Conservation (phyloP, 169 alveolate genomes). For the Plasmodium adleri region DNA sequence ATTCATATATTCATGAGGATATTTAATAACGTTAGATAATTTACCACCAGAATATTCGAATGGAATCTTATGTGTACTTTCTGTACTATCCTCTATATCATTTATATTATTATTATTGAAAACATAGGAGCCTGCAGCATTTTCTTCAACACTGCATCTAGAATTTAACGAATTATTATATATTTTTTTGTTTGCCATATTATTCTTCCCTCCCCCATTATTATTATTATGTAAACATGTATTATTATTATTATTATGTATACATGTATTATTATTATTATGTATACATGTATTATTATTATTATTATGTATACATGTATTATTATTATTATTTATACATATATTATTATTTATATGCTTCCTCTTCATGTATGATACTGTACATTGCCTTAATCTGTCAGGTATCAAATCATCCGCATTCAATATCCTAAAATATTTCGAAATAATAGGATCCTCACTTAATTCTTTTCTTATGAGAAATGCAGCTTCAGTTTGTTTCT, state of each 20-base stretch:
- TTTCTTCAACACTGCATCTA: conserved; percentile 6
- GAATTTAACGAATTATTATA: conserved; percentile 22
- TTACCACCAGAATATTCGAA: no score
- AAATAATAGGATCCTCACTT: conserved; percentile 76
- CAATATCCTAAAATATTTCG: conserved; percentile 67
- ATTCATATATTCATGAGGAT: background rate
- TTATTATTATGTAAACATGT: background rate
- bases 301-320: no score
- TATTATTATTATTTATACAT: background rate
- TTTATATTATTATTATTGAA: conserved; percentile 24
- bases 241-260: background rate
- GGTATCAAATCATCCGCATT: conserved; percentile 67
- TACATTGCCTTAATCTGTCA: conserved; percentile 69
- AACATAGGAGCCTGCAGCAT: conserved; percentile 21
- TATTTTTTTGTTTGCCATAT: conserved; percentile 1
- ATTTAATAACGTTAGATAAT: background rate
- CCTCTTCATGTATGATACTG: conserved; percentile 21
- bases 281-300: background rate
- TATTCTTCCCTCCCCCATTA: no score
- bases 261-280: no score
- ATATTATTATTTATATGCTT: background rate
- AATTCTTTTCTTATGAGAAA: conserved; percentile 74
- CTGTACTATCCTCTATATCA: background rate
- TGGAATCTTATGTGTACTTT: no score
- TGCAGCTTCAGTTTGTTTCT: conserved; percentile 80